Percentiles rank a stretch among this genome's conserved stretches.
Evolutionary conservation across 2,329 filamentous ascomycete genomes (phyloP).

Genomic region (Ilyonectria robusta): DNA sequence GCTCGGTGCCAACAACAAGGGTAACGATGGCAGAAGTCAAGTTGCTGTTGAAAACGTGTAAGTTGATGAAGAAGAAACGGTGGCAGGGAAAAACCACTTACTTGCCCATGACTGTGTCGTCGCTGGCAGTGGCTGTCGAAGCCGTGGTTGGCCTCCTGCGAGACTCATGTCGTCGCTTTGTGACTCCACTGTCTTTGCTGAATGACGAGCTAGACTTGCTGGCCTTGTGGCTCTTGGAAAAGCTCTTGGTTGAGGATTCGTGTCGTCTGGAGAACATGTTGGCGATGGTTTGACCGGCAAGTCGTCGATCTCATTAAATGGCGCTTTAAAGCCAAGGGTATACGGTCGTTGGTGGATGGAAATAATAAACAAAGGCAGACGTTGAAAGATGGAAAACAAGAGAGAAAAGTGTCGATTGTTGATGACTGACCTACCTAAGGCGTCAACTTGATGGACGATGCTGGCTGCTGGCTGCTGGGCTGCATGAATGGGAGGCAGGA

Average conservation of each 20-base stretch:
- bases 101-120: conserved; percentile 60
- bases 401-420: conserved; percentile 32
- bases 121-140: conserved; percentile 55
- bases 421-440: conserved; percentile 52
- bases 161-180: conserved; percentile 68
- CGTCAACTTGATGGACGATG: conserved; percentile 39
- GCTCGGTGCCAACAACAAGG: conserved; percentile 83
- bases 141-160: conserved; percentile 64
- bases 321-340: conserved; percentile 18
- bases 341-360: conserved; percentile 25
- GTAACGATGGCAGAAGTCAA: conserved; percentile 81
- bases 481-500: conserved; percentile 29
- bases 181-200: conserved; percentile 67
- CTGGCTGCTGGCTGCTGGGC: conserved; percentile 22
- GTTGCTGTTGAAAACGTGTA: conserved; percentile 57
- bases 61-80: conserved; percentile 1
- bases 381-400: conserved; percentile 30
- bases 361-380: conserved; percentile 22
- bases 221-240: conserved; percentile 54
- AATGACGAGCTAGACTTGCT: conserved; percentile 69
- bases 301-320: conserved; percentile 31
- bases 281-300: conserved; percentile 14
- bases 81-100: conserved; percentile 49
- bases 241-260: conserved; percentile 64
- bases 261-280: conserved; percentile 64